Conservation (phyloP, 1,139 yeast species). For the Yamadazyma triangularis region DNA sequence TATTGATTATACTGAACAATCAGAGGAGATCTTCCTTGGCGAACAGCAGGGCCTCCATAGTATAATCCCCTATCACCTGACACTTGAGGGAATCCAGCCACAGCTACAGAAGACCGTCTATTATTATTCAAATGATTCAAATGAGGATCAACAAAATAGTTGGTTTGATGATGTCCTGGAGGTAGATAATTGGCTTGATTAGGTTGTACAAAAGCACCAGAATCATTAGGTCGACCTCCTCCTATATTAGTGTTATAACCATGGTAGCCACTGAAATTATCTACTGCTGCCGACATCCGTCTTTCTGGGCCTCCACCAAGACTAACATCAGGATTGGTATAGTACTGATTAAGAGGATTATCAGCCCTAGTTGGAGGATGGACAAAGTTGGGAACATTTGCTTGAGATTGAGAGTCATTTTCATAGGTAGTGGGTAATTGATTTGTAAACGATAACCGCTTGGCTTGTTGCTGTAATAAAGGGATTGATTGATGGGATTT, state of each 20-base stretch:
- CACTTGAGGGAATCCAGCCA: slow-evolving; percentile 13
- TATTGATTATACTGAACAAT: slow-evolving; percentile 37
- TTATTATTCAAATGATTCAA: slow-evolving; percentile 12
- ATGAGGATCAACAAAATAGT: slow-evolving; percentile 10
- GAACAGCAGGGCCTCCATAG: slow-evolving; percentile 1
- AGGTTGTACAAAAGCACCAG: slow-evolving; percentile 4
- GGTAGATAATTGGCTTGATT: slow-evolving; percentile 1
- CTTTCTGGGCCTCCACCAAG: slow-evolving; percentile 23
- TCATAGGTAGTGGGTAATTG: slow-evolving; percentile 53
- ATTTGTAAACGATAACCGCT: slow-evolving; percentile 40
- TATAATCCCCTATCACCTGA: not conserved
- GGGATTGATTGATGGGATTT: slow-evolving; percentile 20
- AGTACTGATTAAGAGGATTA: slow-evolving; percentile 45
- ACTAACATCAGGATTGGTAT: slow-evolving; percentile 36
- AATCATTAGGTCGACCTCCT: slow-evolving; percentile 8
- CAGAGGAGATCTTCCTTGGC: slow-evolving; percentile 28
- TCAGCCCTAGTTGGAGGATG: slow-evolving; percentile 48
- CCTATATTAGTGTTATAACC: slow-evolving; percentile 1
- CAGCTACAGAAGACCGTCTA: slow-evolving; percentile 40
- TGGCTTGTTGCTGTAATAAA: slow-evolving; percentile 22
- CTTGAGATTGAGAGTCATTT: slow-evolving; percentile 7
- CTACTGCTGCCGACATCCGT: slow-evolving; percentile 43
- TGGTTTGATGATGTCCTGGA: slow-evolving; percentile 8
- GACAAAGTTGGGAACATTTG: slow-evolving; percentile 16
- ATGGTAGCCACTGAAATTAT: slow-evolving; percentile 10